Evolutionary conservation across 1,284 basidiomycete species (phyloP).

Genomic region (Phaffia rhodozyma): DNA sequence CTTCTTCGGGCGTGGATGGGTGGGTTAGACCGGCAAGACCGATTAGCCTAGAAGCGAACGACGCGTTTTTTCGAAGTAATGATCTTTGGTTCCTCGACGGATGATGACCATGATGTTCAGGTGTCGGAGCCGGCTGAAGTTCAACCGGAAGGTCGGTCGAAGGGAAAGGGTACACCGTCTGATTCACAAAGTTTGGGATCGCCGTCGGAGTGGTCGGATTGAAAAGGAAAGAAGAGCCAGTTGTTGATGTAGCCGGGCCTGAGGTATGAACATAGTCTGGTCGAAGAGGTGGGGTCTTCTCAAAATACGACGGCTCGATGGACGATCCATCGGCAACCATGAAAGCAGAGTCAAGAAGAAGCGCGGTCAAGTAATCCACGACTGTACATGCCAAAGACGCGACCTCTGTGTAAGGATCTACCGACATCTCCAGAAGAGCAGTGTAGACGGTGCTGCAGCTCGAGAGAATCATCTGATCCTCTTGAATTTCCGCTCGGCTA

Average conservation of each 20-base stretch:
- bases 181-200: conserved; percentile 18
- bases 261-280: conserved; percentile 27
- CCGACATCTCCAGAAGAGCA: conserved; percentile 76
- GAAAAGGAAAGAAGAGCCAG: too few species aligned
- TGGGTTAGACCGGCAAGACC: too few species aligned
- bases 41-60: too few species aligned
- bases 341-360: conserved; percentile 79
- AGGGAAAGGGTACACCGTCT: conserved; percentile 26
- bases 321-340: conserved; percentile 55
- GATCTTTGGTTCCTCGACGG: too few species aligned
- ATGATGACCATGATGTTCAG: background rate
- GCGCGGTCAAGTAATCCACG: conserved; percentile 81
- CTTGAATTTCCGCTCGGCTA: conserved; percentile 50
- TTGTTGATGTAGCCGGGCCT: conserved; percentile 35
- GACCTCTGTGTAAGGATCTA: conserved; percentile 87
- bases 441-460: conserved; percentile 90
- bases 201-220: conserved; percentile 29
- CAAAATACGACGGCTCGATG: conserved; percentile 27
- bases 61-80: too few species aligned
- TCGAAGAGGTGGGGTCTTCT: conserved; percentile 3
- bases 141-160: background rate
- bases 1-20: too few species aligned
- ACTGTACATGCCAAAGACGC: conserved; percentile 80
- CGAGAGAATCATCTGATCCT: conserved; percentile 70
- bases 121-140: background rate